Percentiles rank a stretch among this genome's conserved stretches.
Evolutionary conservation across 352 stramenopile species (phyloP).

Genomic region (Pseudoperonospora humuli): DNA sequence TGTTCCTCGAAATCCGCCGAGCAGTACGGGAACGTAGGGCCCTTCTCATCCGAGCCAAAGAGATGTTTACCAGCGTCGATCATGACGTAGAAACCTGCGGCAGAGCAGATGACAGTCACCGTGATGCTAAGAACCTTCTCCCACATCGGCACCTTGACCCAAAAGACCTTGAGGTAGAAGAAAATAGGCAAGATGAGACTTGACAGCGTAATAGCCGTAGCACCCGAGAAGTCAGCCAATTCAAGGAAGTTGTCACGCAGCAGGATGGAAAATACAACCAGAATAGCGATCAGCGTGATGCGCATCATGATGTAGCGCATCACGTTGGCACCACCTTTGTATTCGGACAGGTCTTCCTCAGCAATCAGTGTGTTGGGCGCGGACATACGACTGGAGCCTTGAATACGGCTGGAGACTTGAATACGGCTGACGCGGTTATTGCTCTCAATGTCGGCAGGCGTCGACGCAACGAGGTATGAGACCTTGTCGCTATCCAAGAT

Average conservation of each 20-base stretch:
- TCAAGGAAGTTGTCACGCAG: conserved; percentile 40
- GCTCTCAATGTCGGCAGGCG: conserved; percentile 24
- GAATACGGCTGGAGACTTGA: background rate
- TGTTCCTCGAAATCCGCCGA: conserved; percentile 36
- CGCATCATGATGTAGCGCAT: conserved; percentile 29
- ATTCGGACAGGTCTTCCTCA: conserved; percentile 30
- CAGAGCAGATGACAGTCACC: conserved; percentile 21
- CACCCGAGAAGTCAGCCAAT: conserved; percentile 40
- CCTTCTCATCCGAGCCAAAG: conserved; percentile 13
- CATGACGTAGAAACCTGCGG: conserved; percentile 32
- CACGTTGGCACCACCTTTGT: conserved; percentile 25
- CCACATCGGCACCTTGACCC: conserved; percentile 31
- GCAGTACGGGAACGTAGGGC: conserved; percentile 48
- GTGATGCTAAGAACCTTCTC: conserved; percentile 30
- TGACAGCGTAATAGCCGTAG: conserved; percentile 32
- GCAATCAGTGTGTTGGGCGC: conserved; percentile 11
- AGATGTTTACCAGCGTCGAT: conserved; percentile 28
- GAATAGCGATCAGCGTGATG: conserved; percentile 26
- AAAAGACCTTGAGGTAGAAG: conserved; percentile 48
- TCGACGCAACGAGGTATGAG: conserved; percentile 20
- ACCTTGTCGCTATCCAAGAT: conserved; percentile 16
- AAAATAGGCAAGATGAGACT: conserved; percentile 37
- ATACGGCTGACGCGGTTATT: conserved; percentile 7
- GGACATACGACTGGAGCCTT: conserved; percentile 2
- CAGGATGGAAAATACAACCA: conserved; percentile 31